Percentiles rank a stretch among this genome's conserved stretches.
These are phyloP conservation scores for Prunus padus DNA, from an alignment of 306 rosid species.

Conservation along the genomic window DNA sequence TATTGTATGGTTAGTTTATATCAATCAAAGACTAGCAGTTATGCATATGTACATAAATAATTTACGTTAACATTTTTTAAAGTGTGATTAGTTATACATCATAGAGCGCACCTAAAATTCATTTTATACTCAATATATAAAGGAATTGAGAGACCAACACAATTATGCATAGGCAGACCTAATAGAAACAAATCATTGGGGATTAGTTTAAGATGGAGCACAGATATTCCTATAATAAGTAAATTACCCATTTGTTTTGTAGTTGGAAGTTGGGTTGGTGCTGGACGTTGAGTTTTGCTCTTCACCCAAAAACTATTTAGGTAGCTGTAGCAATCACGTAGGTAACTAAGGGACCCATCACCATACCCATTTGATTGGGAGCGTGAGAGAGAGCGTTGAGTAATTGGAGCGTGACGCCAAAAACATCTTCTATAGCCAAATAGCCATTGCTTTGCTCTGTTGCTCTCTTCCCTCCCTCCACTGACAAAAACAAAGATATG, in stretches of 20 bases:
- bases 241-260: background rate
- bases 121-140: background rate
- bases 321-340: background rate
- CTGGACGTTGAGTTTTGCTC: slow-evolving; percentile 5
- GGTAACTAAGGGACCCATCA: background rate
- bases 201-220: background rate
- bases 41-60: background rate
- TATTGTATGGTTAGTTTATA: background rate
- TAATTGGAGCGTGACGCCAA: slow-evolving; percentile 4
- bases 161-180: background rate
- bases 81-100: background rate
- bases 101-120: background rate
- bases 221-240: background rate
- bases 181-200: slow-evolving; percentile 7
- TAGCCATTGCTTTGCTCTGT: slow-evolving; percentile 20
- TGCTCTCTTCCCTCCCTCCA: slow-evolving; percentile 22
- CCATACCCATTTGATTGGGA: slow-evolving; percentile 13
- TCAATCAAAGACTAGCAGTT: background rate
- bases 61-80: background rate
- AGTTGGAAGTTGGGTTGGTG: slow-evolving; percentile 10
- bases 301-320: background rate
- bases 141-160: background rate
- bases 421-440: background rate
- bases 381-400: slow-evolving; percentile 19
- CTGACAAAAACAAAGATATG: slow-evolving; percentile 34